Base-by-base conservation (phyloP, 768 basidiomycete genomes). In the Pulveroboletus ravenelii region DNA sequence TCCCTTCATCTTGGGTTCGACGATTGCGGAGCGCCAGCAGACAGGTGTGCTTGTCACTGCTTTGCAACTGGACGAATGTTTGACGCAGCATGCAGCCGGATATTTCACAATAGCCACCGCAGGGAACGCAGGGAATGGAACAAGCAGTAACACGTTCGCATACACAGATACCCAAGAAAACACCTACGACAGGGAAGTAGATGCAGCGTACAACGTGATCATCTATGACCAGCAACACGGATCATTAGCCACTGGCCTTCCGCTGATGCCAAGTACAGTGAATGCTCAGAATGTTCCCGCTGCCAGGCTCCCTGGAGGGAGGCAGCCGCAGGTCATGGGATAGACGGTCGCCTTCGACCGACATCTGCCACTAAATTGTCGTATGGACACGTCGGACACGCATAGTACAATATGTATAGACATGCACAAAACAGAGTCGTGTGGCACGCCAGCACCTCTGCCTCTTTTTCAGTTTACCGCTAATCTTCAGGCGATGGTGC, bases 121-220 rank as follows among this genome's bases (percentile, higher is more conserved):
- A 1, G 79, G 80, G 12, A 82, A 80, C 61, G 65, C 66, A 7
- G 86, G 82, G 1, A 86, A 86, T 48, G 86, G 87, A 27, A 85
- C 83, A 6, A 87, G 72, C 66, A 79, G 77, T 67, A 89, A 89
- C 62, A 76, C 74, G 1, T 82, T 89, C 66, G 66, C 63, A 31
- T 91, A 88, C 61, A 55, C 63, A 10, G 85, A 89, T 62, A 56
- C 58, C 40, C 65, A 67, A 6, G 82, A 80, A 44, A 83, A 89
- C 65, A 85, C 85, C 0, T 90, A 75, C 64, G 64, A 67, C 48
- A 73, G 86, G 48, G 59, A 70, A 20, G 86, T 90, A 47, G 72
- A 80, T 52, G 82, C 85, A 3, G 77, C 77, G 3, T 70, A 78
- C 55, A 77, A 83, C 60, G 74, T 73, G 59, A 84, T 90, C 59